Conservation (phyloP, 139 green algal species). For the Picochlorum costavermella region DNA sequence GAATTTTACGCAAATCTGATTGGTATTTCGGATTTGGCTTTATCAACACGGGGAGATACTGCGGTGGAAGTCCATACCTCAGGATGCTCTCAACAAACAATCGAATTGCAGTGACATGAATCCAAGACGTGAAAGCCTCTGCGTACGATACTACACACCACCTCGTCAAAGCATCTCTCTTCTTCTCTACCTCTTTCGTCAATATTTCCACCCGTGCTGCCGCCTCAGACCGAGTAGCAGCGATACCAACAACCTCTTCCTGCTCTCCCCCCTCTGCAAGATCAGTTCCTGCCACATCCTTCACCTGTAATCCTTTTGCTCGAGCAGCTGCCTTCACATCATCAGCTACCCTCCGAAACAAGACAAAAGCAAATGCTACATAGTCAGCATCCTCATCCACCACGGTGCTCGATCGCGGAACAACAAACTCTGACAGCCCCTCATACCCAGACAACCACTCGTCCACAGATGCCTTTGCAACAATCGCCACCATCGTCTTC, state of each 20-base stretch:
- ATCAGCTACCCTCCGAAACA: slow-evolving; percentile 85
- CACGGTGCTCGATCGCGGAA: slow-evolving; percentile 56
- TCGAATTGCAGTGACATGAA: slow-evolving; percentile 83
- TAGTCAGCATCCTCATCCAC: slow-evolving; percentile 89
- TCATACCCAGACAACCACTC: slow-evolving; percentile 88
- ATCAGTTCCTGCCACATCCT: slow-evolving; percentile 21
- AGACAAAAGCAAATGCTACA: slow-evolving; percentile 66
- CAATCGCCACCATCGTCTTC: slow-evolving; percentile 80
- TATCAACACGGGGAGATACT: slow-evolving; percentile 67
- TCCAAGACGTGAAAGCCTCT: slow-evolving; percentile 83
- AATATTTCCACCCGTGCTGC: slow-evolving; percentile 28
- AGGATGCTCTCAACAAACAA: slow-evolving; percentile 97
- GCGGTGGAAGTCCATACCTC: slow-evolving; percentile 91
- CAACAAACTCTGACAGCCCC: slow-evolving; percentile 77
- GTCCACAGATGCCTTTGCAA: slow-evolving; percentile 64
- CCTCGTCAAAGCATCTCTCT: slow-evolving; percentile 56
- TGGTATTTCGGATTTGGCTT: slow-evolving; percentile 58
- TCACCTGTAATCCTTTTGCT: slow-evolving; percentile 75
- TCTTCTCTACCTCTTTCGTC: slow-evolving; percentile 51
- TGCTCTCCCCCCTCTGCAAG: slow-evolving; percentile 30
- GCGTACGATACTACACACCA: slow-evolving; percentile 87
- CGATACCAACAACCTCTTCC: not conserved
- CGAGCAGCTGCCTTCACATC: slow-evolving; percentile 85
- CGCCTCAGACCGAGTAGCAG: not conserved
- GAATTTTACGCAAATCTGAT: slow-evolving; percentile 47